Percentiles rank a stretch among this genome's conserved stretches.
These are phyloP conservation scores for Hypericum androsaemum DNA, from an alignment of 345 rosid genomes.

Conservation along the genomic window DNA sequence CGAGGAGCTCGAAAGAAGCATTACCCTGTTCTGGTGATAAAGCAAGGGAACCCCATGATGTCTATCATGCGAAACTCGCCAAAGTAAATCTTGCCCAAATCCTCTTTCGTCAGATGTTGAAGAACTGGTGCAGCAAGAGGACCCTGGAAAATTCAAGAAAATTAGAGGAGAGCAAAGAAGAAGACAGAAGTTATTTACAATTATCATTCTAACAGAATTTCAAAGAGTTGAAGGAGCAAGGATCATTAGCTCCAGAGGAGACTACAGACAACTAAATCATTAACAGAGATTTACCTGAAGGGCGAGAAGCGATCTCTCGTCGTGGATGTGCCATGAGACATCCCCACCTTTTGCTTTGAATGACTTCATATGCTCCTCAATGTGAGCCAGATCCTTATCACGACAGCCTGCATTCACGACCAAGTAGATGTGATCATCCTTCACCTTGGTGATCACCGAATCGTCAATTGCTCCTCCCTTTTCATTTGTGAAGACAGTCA, in stretches of 20 bases:
- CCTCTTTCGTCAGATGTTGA: slow-evolving; percentile 80
- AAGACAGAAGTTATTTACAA: no score
- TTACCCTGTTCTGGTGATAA: slow-evolving; percentile 96
- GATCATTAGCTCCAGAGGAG: no score
- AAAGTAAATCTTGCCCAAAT: slow-evolving; percentile 84
- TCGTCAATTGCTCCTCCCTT: slow-evolving; percentile 96
- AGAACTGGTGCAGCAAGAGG: slow-evolving; percentile 91
- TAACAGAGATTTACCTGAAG: slow-evolving; percentile 54
- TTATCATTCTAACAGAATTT: no score
- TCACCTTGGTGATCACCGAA: slow-evolving; percentile 86
- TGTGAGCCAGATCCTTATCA: slow-evolving; percentile 96
- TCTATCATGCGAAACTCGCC: slow-evolving; percentile 77
- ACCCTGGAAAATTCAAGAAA: slow-evolving; percentile 37
- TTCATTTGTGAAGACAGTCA: slow-evolving; percentile 87
- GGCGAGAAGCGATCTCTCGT: slow-evolving; percentile 97
- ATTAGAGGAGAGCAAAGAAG: neutral
- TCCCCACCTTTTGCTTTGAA: slow-evolving; percentile 87
- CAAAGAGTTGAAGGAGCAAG: no score
- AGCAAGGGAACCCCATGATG: slow-evolving; percentile 75
- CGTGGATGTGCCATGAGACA: slow-evolving; percentile 94
- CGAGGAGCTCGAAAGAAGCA: slow-evolving; percentile 5
- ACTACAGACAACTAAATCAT: no score
- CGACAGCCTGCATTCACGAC: slow-evolving; percentile 99
- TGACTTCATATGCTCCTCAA: slow-evolving; percentile 90
- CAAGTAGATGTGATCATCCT: slow-evolving; percentile 66